Conservation (phyloP, 208 protist species). For the Acanthamoeba culbertsoni region DNA sequence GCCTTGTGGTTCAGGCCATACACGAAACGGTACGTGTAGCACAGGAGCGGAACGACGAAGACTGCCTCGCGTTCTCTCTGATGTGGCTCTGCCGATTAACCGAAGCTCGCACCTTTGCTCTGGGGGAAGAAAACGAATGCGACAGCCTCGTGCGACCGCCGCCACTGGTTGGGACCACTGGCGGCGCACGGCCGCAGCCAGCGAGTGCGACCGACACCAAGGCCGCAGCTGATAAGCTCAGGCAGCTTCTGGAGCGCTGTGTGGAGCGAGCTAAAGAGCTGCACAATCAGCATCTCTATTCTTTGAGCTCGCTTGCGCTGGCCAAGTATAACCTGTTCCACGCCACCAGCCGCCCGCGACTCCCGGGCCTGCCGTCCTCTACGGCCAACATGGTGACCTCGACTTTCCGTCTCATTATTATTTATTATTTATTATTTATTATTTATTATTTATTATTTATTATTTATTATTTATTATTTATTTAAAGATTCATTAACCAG, state of each 20-base stretch:
- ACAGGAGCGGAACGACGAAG: conserved; percentile 37
- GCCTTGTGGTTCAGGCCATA: not conserved
- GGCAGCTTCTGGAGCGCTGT: not conserved
- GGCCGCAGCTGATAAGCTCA: not conserved
- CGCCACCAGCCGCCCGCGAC: not conserved
- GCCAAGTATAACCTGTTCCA: conserved; percentile 55
- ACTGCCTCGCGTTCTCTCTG: not conserved
- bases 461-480: not conserved
- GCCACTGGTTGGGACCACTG: too few species aligned
- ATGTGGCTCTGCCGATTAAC: conserved; percentile 28
- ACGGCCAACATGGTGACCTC: not conserved
- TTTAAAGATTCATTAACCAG: not conserved
- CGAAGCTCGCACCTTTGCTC: not conserved
- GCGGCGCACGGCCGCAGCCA: not conserved
- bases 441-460: not conserved
- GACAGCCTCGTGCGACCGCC: not conserved
- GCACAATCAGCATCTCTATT: conserved; percentile 10
- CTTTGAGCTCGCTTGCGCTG: conserved; percentile 11
- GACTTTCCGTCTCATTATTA: not conserved
- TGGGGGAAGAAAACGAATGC: not conserved
- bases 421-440: not conserved
- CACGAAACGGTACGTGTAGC: conserved; percentile 30
- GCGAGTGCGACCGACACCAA: not conserved
- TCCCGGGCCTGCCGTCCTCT: not conserved
- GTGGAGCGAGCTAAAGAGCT: not conserved